Conservation (phyloP, 805 yeast species). For the Lipomyces yamanashiensis region DNA sequence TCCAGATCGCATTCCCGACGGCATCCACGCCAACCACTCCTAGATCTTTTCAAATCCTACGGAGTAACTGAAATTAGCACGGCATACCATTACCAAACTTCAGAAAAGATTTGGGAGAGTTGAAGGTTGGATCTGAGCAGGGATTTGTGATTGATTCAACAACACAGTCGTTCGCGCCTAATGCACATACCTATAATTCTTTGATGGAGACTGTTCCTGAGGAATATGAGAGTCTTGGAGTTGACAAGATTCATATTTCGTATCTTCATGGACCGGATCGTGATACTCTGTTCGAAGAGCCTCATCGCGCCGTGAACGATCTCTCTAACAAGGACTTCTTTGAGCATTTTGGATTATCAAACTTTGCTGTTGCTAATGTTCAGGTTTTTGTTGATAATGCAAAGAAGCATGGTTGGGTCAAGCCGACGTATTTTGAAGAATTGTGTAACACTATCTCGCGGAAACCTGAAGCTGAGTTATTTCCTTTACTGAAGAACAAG, state of each 20-base stretch:
- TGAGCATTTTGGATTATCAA: conserved; percentile 40
- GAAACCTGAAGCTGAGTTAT: conserved; percentile 3
- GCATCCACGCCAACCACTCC: conserved; percentile 1
- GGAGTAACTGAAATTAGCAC: conserved; percentile 8
- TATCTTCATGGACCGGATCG: conserved; percentile 38
- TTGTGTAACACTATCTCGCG: conserved; percentile 12
- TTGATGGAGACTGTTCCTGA: not conserved
- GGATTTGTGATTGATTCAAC: conserved; percentile 7
- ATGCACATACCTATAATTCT: not conserved
- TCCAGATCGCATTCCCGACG: not conserved
- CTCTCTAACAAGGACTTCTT: conserved; percentile 38
- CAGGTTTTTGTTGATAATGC: conserved; percentile 22
- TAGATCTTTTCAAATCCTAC: conserved; percentile 2
- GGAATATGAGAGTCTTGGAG: not conserved
- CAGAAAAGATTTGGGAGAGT: conserved; percentile 7
- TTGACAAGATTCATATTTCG: conserved; percentile 5
- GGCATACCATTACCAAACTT: conserved; percentile 1
- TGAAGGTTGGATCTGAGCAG: conserved; percentile 5
- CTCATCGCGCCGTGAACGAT: conserved; percentile 37
- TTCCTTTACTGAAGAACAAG: conserved; percentile 37
- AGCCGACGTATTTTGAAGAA: conserved; percentile 13
- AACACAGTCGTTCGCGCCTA: not conserved
- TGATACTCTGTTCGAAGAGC: conserved; percentile 38
- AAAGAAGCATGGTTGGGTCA: conserved; percentile 10
- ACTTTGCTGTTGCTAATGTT: conserved; percentile 38